Percentiles rank a stretch among this genome's conserved stretches.
phyloP scores from a whole-genome alignment of 139 green algal species.

The Coelastrella sp. region DNA sequence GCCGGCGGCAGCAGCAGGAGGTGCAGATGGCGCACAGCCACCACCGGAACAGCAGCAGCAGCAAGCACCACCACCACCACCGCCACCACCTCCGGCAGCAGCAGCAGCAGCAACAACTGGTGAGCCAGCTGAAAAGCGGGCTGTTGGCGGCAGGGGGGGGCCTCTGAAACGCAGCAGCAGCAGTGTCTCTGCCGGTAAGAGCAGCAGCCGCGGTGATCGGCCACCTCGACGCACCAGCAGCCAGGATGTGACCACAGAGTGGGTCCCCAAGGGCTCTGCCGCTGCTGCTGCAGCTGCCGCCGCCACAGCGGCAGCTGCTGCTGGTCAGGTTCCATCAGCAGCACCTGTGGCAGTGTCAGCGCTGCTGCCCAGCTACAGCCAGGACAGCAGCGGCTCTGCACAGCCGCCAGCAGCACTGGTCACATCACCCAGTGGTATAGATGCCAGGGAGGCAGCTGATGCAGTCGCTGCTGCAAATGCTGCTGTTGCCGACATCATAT shows the following conservation, averaged over 20 bases:
- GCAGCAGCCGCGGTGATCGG: background rate
- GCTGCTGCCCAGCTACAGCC: background rate
- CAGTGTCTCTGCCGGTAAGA: background rate
- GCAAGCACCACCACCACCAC: constrained; percentile 2
- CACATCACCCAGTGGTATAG: background rate
- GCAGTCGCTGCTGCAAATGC: constrained; percentile 21
- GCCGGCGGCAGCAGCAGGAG: background rate
- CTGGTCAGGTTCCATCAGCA: background rate
- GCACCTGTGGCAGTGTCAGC: background rate
- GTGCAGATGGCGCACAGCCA: background rate
- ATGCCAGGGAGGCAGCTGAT: constrained; percentile 12
- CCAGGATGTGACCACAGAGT: background rate
- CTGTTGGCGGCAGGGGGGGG: background rate
- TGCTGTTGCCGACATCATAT: constrained; percentile 12
- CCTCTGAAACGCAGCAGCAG: constrained; percentile 18
- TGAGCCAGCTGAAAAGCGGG: background rate
- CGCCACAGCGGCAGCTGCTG: no score
- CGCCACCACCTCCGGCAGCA: background rate
- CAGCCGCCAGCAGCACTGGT: background rate
- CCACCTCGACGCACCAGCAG: background rate
- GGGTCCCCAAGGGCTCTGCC: background rate
- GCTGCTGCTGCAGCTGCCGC: constrained; percentile 33
- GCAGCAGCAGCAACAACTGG: background rate
- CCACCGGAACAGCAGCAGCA: constrained; percentile 3
- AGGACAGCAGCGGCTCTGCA: background rate